Evolutionary conservation across 2,329 filamentous ascomycete genomes (phyloP), one percentile per base, ranked within the genome.

Genomic region (Blastomyces gilchristii): DNA sequence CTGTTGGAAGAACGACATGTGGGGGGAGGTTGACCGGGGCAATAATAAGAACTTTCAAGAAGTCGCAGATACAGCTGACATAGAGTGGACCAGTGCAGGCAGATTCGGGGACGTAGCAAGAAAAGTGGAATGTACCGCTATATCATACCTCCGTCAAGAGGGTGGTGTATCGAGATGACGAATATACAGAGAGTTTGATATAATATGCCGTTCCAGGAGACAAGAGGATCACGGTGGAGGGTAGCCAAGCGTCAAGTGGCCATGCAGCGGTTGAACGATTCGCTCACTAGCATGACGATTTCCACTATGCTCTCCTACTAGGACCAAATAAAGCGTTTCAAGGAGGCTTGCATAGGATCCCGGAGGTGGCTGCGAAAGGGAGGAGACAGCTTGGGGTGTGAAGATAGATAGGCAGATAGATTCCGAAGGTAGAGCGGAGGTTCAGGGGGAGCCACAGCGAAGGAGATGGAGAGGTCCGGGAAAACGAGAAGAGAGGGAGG

Each of bases 221-320:
- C 25, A 47, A 3, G 41, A n/a, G 39, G 37, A 43, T 25, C 11
- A 28, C n/a, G 28, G 43, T 16, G 6, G 53, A 56, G 34, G 14
- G 53, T 11, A 52, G 59, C 53, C 49, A 54, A 61, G 39, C 49
- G 43, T 61, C 49, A 54, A 61, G 39, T n/a, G 31, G 49, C 28
- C 37, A 62, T 37, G 28, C 37, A 54, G 22, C 34, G 34, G 34
- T 12, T 14, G 34, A 49, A 43, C 31, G 45, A 37, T 54, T 25
- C 59, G 53, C 41, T 22, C 14, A 18, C 25, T 22, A 49, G 58
- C 58, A 59, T 59, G 58, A 25, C 58, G 58, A 59, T 34, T 28
- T 3, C 11, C 11, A 43, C 39, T 22, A 45, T 22, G 34, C 18
- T 34, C 37, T 56, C 7, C 18, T 37, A 8, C 31, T 56, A 18